Evolutionary conservation across 1,139 yeast genomes (phyloP).

Genomic region (Candida anutae): DNA sequence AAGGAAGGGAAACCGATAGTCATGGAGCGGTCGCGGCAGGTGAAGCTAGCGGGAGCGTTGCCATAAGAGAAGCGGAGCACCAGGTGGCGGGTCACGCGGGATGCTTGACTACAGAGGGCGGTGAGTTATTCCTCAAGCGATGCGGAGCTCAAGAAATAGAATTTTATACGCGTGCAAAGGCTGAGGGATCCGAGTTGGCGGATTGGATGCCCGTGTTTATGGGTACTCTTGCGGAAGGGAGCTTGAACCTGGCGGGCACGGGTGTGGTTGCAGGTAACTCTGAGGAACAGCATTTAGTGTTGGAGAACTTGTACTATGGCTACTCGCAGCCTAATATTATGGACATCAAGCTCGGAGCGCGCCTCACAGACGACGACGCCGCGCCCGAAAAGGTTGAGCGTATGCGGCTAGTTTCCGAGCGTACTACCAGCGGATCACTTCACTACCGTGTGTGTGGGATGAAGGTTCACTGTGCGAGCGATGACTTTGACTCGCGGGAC

Average conservation of each 20-base stretch:
- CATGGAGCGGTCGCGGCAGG: too few relatives aligned
- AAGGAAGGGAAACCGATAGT: too few relatives aligned
- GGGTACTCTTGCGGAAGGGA: constrained; percentile 33
- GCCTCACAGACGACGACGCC: constrained; percentile 53
- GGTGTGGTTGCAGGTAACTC: too few relatives aligned
- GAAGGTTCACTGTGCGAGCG: constrained; percentile 33
- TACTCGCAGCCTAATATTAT: constrained; percentile 61
- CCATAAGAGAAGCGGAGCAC: too few relatives aligned
- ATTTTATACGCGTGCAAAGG: constrained; percentile 48
- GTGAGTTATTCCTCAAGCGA: constrained; percentile 66
- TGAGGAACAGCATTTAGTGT: constrained; percentile 44
- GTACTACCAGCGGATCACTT: constrained; percentile 76
- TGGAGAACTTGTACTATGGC: constrained; percentile 62
- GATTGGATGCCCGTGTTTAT: constrained; percentile 48
- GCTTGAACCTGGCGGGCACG: too few relatives aligned
- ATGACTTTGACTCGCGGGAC: constrained; percentile 8
- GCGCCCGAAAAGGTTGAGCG: constrained; percentile 58
- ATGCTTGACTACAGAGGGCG: constrained; percentile 48
- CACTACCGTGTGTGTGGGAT: constrained; percentile 83
- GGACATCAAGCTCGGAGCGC: constrained; percentile 76
- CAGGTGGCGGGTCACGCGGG: constrained; percentile 94
- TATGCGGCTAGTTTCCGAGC: constrained; percentile 50
- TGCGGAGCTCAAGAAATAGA: constrained; percentile 57
- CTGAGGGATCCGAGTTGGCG: constrained; percentile 28
- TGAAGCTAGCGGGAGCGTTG: too few relatives aligned